Conservation (phyloP, 2,329 filamentous ascomycete genomes). For the Sphaerulina populicola region DNA sequence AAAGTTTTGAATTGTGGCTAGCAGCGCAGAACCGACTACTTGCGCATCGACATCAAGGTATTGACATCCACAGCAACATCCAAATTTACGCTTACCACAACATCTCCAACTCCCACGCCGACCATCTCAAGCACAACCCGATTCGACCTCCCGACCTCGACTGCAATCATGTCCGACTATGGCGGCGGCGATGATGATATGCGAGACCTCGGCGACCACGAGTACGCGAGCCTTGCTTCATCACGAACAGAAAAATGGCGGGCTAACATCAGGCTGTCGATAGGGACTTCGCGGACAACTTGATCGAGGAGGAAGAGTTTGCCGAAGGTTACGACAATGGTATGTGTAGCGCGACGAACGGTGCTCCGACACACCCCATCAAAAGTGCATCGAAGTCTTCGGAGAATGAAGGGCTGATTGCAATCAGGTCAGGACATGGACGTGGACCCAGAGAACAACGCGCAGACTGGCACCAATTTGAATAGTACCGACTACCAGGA, state of each 20-base stretch:
- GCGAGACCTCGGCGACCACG: slow-evolving; percentile 30
- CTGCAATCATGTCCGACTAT: slow-evolving; percentile 39
- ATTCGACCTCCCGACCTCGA: not conserved
- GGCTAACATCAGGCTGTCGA: slow-evolving; percentile 1
- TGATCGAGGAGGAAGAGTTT: slow-evolving; percentile 45
- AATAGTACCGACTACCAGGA: slow-evolving; percentile 30
- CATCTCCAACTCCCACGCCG: not conserved
- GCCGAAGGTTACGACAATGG: slow-evolving; percentile 44
- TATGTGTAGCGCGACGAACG: not conserved
- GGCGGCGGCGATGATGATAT: slow-evolving; percentile 37
- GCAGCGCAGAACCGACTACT: not conserved
- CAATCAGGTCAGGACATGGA: slow-evolving; percentile 31
- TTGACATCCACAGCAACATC: not conserved
- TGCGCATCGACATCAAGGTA: too few species aligned
- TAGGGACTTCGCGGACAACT: slow-evolving; percentile 33
- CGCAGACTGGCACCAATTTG: slow-evolving; percentile 10
- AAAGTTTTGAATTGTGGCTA: too few species aligned
- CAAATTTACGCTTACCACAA: not conserved
- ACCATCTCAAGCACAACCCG: not conserved
- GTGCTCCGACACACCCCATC: too few species aligned
- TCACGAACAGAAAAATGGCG: not conserved
- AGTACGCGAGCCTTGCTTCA: slow-evolving; percentile 20
- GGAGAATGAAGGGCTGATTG: slow-evolving; percentile 1
- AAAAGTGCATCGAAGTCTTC: too few species aligned
- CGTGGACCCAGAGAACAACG: slow-evolving; percentile 16